phyloP scores from a whole-genome alignment of 1,139 yeast species.

The Starmera stellimalicola region DNA sequence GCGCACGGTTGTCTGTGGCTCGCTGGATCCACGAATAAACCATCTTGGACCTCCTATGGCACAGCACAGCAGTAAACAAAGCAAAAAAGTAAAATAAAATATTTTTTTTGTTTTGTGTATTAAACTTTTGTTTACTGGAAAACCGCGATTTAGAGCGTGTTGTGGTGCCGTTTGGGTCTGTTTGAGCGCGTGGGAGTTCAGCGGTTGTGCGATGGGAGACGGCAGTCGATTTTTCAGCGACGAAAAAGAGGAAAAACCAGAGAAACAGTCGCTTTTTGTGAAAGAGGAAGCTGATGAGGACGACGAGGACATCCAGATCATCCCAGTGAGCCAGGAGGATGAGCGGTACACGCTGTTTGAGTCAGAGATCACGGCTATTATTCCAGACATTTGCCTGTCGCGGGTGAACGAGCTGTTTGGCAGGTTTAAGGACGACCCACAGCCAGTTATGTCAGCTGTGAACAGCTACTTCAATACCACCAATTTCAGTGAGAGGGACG shows the following conservation, averaged over 20 bases:
- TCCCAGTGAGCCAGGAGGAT: constrained; percentile 6
- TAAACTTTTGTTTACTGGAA: too few relatives aligned
- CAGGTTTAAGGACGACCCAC: constrained; percentile 5
- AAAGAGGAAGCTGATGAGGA: constrained; percentile 2
- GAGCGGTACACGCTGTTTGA: constrained; percentile 14
- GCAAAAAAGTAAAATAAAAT: too few relatives aligned
- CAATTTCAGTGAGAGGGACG: not conserved
- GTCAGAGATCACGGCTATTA: constrained; percentile 16
- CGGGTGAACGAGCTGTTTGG: constrained; percentile 4
- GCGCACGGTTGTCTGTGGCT: not conserved
- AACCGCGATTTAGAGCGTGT: not conserved
- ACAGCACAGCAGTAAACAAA: too few relatives aligned
- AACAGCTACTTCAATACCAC: constrained; percentile 13
- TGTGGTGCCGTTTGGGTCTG: not conserved
- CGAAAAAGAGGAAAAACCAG: not conserved
- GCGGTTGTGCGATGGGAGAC: not conserved
- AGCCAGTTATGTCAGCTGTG: constrained; percentile 14
- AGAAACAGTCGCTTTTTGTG: not conserved
- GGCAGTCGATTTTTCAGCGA: not conserved
- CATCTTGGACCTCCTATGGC: constrained; percentile 1
- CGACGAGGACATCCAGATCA: constrained; percentile 4
- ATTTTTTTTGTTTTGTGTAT: not conserved
- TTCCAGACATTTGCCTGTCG: constrained; percentile 12
- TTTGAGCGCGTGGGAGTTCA: not conserved
- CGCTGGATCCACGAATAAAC: not conserved